A percentile compares a stretch with the other conserved stretches of the same genome.
Evolutionary conservation across 805 yeast genomes (phyloP).

Genomic region (Suhomyces emberorum): DNA sequence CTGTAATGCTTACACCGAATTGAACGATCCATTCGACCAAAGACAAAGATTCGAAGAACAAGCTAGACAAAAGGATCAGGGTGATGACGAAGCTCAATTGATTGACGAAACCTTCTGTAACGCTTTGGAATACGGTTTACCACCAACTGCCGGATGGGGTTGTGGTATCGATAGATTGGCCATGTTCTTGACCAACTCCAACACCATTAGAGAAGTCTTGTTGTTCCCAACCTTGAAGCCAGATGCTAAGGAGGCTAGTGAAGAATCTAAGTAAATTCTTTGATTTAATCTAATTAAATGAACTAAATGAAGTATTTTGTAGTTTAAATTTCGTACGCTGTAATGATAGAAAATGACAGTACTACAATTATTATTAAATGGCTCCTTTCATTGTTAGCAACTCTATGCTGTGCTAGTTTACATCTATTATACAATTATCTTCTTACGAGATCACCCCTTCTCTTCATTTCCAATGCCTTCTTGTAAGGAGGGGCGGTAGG

Average conservation of each 20-base stretch:
- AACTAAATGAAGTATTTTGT: no score
- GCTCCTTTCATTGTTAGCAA: neutral
- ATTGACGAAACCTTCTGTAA: slow-evolving; percentile 96
- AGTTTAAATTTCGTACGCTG: no score
- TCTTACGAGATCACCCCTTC: slow-evolving; percentile 51
- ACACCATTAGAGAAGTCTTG: slow-evolving; percentile 95
- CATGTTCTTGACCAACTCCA: slow-evolving; percentile 95
- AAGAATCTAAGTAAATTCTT: no score
- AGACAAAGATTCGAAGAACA: slow-evolving; percentile 97
- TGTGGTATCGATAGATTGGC: slow-evolving; percentile 98
- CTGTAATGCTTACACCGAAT: slow-evolving; percentile 96
- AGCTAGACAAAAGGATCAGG: slow-evolving; percentile 97
- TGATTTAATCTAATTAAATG: no score
- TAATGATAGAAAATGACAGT: no score
- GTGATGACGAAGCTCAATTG: slow-evolving; percentile 98
- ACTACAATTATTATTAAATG: no score
- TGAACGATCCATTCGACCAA: slow-evolving; percentile 98
- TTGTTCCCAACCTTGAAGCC: slow-evolving; percentile 99
- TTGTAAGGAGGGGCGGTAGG: slow-evolving; percentile 98
- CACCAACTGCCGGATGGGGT: slow-evolving; percentile 99
- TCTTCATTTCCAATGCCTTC: slow-evolving; percentile 80
- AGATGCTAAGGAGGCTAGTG: slow-evolving; percentile 52
- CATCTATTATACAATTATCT: slow-evolving; percentile 7
- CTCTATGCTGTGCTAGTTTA: no score
- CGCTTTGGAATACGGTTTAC: slow-evolving; percentile 96